Percentiles rank a stretch among this genome's conserved stretches.
Evolutionary conservation across 306 rosid species (phyloP).

Genomic region (Begonia peltatifolia): DNA sequence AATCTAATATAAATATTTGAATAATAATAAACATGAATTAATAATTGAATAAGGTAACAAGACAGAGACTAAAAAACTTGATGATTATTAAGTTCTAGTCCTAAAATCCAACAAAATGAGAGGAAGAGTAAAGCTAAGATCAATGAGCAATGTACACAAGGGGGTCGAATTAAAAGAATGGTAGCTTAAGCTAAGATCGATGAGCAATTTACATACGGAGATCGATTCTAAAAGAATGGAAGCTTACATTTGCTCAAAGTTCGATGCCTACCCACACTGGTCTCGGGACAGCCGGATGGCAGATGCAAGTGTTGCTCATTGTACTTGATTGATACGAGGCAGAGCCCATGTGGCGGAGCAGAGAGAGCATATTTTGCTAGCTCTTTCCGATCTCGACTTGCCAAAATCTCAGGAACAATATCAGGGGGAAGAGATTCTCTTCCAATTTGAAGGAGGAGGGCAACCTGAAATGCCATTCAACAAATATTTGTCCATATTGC

Average conservation of each 20-base stretch:
- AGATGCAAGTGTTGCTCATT: conserved; percentile 54
- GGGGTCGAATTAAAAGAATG: conserved; percentile 17
- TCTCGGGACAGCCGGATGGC: conserved; percentile 44
- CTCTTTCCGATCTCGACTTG: conserved; percentile 61
- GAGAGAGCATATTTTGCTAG: conserved; percentile 61
- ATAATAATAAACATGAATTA: no score
- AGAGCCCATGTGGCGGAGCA: conserved; percentile 79
- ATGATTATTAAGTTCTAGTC: no score
- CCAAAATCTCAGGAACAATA: conserved; percentile 56
- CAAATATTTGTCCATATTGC: conserved; percentile 2
- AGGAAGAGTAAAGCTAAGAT: no score
- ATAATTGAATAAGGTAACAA: no score
- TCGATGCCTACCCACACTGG: conserved; percentile 68
- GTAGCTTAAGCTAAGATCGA: conserved; percentile 26
- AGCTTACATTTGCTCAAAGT: conserved; percentile 63
- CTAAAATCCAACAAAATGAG: no score
- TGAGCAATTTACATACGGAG: neutral
- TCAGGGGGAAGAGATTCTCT: conserved; percentile 73
- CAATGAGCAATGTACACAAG: no score
- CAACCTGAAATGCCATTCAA: conserved; percentile 36
- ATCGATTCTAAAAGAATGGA: conserved; percentile 28
- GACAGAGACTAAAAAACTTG: no score
- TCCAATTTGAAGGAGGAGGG: conserved; percentile 73
- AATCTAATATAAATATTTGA: no score
- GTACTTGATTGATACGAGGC: conserved; percentile 56